A percentile compares a stretch with the other conserved stretches of the same genome.
These are phyloP conservation scores for Perilla frutescens DNA, from an alignment of 257 asterid genomes.

Conservation along the genomic window DNA sequence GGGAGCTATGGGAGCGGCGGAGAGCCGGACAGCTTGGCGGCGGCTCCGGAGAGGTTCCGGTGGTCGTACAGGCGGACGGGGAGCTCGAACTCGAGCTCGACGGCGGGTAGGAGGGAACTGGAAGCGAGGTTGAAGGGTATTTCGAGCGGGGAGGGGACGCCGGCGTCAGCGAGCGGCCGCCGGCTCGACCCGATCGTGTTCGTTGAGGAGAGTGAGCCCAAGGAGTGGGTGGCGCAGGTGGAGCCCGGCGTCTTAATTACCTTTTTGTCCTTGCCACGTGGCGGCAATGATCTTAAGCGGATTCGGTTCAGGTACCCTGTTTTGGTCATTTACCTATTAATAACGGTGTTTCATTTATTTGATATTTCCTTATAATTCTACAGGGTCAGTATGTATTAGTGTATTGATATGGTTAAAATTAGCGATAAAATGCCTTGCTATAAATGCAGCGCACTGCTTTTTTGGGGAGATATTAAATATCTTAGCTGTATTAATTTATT, in stretches of 20 bases:
- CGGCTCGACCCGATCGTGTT: constrained; percentile 82
- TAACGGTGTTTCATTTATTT: background rate
- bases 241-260: constrained; percentile 97
- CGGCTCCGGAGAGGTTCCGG: constrained; percentile 72
- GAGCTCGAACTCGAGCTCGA: constrained; percentile 70
- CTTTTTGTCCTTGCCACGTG: constrained; percentile 86
- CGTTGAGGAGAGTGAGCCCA: constrained; percentile 90
- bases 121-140: constrained; percentile 92
- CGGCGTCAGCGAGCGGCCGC: constrained; percentile 95
- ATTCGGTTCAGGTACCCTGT: constrained; percentile 86
- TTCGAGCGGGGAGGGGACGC: constrained; percentile 90
- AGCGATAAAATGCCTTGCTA: background rate
- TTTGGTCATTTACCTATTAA: background rate
- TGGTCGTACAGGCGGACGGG: constrained; percentile 87
- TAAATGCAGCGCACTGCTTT: background rate
- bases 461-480: background rate
- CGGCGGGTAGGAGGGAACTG: constrained; percentile 86
- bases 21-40: constrained; percentile 56
- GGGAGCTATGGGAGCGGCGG: constrained; percentile 44
- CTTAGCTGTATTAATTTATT: constrained; percentile 4
- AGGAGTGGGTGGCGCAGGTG: constrained; percentile 99
- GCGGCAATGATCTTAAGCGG: constrained; percentile 93
- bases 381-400: background rate
- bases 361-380: background rate
- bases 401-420: background rate